Percentiles rank a stretch among this genome's conserved stretches.
These are phyloP conservation scores for Leccinum angustisporum DNA, from an alignment of 1,284 basidiomycete genomes.

Conservation along the genomic window DNA sequence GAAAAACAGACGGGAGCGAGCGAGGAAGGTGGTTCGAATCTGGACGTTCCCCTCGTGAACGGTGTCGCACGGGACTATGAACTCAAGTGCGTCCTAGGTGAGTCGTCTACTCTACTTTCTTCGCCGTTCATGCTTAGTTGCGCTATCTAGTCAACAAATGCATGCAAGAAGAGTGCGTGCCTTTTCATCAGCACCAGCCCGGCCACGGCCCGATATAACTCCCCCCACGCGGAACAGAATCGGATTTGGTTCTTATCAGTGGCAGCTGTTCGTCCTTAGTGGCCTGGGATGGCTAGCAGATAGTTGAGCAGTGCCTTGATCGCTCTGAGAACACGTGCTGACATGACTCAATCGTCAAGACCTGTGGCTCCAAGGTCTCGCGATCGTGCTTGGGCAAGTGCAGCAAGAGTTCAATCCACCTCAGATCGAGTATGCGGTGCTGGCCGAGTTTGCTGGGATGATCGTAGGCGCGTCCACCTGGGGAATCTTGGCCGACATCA, in stretches of 20 bases:
- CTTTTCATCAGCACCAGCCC: constrained; percentile 3
- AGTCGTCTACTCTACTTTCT: constrained; percentile 4
- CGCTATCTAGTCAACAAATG: constrained; percentile 43
- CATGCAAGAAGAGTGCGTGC: constrained; percentile 45
- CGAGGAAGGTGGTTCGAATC: constrained; percentile 15
- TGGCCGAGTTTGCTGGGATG: constrained; percentile 59
- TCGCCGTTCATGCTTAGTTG: background rate
- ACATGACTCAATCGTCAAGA: constrained; percentile 34
- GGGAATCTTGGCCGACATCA: constrained; percentile 49
- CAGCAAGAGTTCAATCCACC: constrained; percentile 44
- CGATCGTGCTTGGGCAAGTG: constrained; percentile 51
- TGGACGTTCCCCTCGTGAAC: constrained; percentile 10
- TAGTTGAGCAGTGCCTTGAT: constrained; percentile 36
- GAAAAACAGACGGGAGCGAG: constrained; percentile 18
- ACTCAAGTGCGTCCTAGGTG: constrained; percentile 30
- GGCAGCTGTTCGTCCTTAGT: constrained; percentile 55
- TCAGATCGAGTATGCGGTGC: constrained; percentile 48
- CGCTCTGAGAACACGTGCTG: constrained; percentile 15
- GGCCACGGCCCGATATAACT: background rate
- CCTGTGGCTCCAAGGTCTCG: constrained; percentile 54
- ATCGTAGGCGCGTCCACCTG: constrained; percentile 58
- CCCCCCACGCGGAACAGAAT: constrained; percentile 37
- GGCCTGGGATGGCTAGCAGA: constrained; percentile 57
- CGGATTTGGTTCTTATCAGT: constrained; percentile 62
- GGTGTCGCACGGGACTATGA: constrained; percentile 31